Base-by-base conservation (phyloP, 1,284 basidiomycete genomes). In the Veloboletus limbatus region DNA sequence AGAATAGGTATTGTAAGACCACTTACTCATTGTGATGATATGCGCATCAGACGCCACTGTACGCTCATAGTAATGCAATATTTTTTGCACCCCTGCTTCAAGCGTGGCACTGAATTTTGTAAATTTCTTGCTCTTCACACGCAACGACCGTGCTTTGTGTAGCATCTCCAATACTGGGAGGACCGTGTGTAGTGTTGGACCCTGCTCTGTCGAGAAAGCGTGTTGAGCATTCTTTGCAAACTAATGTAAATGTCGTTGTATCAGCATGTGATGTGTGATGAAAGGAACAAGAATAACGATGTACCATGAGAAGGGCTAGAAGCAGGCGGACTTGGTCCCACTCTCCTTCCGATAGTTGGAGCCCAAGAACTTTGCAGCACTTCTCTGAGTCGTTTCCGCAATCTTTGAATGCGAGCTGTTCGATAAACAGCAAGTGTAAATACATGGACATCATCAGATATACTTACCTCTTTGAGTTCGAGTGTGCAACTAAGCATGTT, bases 1-100 rank as follows among this genome's bases (percentile, higher is more conserved):
- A n/a, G 61, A 40, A 47, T 62, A 62, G 13, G 31, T 25, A 20
- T 61, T 50, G 43, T 63, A 68, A 35, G 43, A 8, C n/a, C 35
- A 62, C 59, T 13, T 40, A 37, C 16, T 51, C 34, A 69, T 55
- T 3, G 34, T 55, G 47, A 69, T 35, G 48, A 53, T 44, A 48
- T 53, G 32, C 1, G 10, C 21, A 8, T 54, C 17, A 0, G 42
- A 45, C 0, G 21, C 24, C 53, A 61, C 39, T 2, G 21, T 53
- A 13, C 1, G 0, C 22, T 30, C 21, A 40, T 45, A 53, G 33
- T 69, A 69, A 0, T 62, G 42, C 6, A 52, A 36, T 2, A 69
- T 49, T 46, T 68, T 67, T 4, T 34, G 8, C 6, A 56, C 45
- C 1, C 48, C 66, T 1, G 51, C 59, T 11, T 52, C 21, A 3